Evolutionary conservation across 192 early-diverging fungal species (phyloP).

Genomic region (Coemansia furcata): DNA sequence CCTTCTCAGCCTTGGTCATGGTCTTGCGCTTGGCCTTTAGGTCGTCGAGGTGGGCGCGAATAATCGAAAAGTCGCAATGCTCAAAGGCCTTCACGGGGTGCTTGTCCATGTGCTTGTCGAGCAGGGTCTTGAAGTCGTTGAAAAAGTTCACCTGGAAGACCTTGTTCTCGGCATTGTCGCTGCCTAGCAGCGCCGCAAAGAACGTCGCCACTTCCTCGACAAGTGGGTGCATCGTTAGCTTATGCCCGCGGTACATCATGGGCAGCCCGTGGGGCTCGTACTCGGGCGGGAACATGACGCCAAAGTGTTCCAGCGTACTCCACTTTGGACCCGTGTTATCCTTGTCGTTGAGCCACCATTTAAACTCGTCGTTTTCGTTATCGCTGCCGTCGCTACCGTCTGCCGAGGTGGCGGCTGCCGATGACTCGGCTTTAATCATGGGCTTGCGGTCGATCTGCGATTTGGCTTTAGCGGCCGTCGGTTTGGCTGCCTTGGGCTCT

Average conservation of each 20-base stretch:
- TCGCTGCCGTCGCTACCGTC: constrained; percentile 42
- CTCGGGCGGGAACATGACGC: constrained; percentile 85
- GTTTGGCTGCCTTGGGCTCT: background rate
- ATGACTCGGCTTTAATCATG: constrained; percentile 40
- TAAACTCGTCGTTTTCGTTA: constrained; percentile 59
- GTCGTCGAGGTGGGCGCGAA: constrained; percentile 73
- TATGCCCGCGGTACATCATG: constrained; percentile 81
- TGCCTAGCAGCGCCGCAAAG: constrained; percentile 83
- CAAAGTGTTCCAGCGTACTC: constrained; percentile 82
- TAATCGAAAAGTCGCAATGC: constrained; percentile 87
- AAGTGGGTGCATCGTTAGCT: constrained; percentile 62
- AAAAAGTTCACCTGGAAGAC: constrained; percentile 94
- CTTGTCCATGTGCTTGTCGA: constrained; percentile 62
- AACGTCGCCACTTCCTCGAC: constrained; percentile 96
- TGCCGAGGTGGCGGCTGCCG: constrained; percentile 9
- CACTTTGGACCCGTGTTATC: constrained; percentile 74
- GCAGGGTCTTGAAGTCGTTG: constrained; percentile 72
- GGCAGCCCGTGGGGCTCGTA: constrained; percentile 89
- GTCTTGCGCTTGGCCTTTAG: constrained; percentile 78
- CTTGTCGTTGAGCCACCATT: constrained; percentile 70
- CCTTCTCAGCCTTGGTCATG: constrained; percentile 91
- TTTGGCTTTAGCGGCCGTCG: constrained; percentile 8
- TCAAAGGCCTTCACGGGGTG: constrained; percentile 72
- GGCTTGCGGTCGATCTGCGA: constrained; percentile 28
- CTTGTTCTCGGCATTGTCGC: constrained; percentile 79